These are phyloP conservation scores for Leccinum disarticulatum DNA, from an alignment of 768 basidiomycete species.

Conservation along the genomic window DNA sequence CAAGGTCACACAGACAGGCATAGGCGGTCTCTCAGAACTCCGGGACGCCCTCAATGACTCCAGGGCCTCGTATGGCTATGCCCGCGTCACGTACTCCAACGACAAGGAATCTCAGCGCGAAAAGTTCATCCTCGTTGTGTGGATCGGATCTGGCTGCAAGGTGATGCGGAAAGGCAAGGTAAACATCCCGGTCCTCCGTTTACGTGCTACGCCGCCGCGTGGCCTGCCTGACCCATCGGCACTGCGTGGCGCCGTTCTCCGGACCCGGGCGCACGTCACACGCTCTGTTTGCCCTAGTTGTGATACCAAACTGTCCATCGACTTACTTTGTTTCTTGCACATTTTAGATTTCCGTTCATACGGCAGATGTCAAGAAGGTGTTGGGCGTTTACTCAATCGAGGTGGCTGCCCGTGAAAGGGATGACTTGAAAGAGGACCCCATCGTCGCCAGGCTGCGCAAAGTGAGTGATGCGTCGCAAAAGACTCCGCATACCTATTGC, in stretches of 20 bases:
- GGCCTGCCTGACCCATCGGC: conserved; percentile 14
- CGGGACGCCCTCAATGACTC: conserved; percentile 65
- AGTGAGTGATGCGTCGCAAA: conserved; percentile 45
- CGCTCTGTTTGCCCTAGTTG: conserved; percentile 25
- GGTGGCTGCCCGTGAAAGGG: conserved; percentile 78
- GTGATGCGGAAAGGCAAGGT: conserved; percentile 94
- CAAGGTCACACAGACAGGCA: conserved; percentile 72
- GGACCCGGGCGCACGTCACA: conserved; percentile 21
- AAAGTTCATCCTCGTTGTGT: conserved; percentile 84
- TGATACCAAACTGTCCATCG: conserved; percentile 27
- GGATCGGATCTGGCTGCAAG: conserved; percentile 83
- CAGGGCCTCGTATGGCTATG: conserved; percentile 84
- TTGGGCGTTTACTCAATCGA: conserved; percentile 83
- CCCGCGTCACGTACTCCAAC: conserved; percentile 78
- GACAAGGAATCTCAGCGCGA: conserved; percentile 85
- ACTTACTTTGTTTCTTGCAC: conserved; percentile 22
- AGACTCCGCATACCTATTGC: not conserved
- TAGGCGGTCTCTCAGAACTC: conserved; percentile 78
- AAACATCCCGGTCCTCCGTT: conserved; percentile 24
- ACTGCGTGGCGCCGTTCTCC: conserved; percentile 7
- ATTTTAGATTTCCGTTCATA: conserved; percentile 84
- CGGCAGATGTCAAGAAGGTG: conserved; percentile 82
- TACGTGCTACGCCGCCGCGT: conserved; percentile 18
- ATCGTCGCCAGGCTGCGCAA: conserved; percentile 81
- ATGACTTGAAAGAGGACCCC: conserved; percentile 85